Evolutionary conservation across 768 basidiomycete genomes (phyloP), one percentile per base, ranked within the genome.

Genomic region (Psilocybe sp.): DNA sequence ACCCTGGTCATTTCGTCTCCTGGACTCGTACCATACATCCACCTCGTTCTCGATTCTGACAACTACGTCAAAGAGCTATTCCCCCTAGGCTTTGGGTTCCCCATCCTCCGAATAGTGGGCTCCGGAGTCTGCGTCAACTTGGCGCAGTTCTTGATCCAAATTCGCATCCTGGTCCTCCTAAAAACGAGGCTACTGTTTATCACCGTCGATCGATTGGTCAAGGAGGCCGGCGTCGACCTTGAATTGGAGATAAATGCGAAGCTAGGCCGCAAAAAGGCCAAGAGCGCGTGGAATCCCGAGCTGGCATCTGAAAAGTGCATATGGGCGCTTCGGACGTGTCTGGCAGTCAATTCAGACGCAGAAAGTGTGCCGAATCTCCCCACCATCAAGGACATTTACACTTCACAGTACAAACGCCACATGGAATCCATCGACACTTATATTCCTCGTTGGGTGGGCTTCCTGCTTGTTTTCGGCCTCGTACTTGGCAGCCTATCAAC

Each of bases 171-270:
- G 3, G 39, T 46, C 14, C 44, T 54, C 32, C n/a, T 54, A n/a
- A 49, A 41, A 28, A 44, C 44, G 10, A 28, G 52, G 34, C 34
- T 54, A 32, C 43, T 54, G 20, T 54, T 49, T 40, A 44, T 54
- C 8, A 46, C 48, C 13, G 38, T 54, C n/a, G 44, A 54, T 37
- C 44, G 45, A 1, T 40, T 46, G 1, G 39, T 45, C 8, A 41
- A 41, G 37, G 45, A 41, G 16, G 38, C 36, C 32, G 18, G 32
- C 14, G 41, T 51, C 13, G 37, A 46, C 33, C 12, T 46, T 10
- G 50, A 40, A 14, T 46, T 44, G 15, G 18, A 40, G 37, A 48
- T 48, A 5, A 48, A 40, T 15, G 15, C 47, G 15, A 37, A 11
- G 33, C 4, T 14, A 16, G 11, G 11, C 8, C 46, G 12, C 23